Evolutionary conservation across 106 monocot genomes (phyloP), one percentile per base, ranked within the genome.

Genomic region (Allium sativum): DNA sequence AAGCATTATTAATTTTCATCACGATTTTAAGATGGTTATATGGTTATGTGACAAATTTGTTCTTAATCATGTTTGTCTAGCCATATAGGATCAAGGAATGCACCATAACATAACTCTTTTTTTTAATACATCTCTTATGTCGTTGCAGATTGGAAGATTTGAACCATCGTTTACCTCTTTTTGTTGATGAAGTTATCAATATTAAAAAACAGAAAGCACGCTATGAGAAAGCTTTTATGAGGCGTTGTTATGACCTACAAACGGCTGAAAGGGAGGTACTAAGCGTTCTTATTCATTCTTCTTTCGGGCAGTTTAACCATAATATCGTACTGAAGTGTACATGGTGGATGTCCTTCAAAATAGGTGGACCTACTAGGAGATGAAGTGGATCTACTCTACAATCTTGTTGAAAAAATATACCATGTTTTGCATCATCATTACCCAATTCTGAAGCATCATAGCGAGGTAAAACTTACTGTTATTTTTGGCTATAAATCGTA

Each of bases 321-420:
- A 45, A 52, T 14, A 13, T 66, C 18, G 11, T 64, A 3, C 21
- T 31, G 31, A 31, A 11, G 18, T 7, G 10, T 11, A 42, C 48
- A 14, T 66, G 44, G 2, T 53, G 18, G 12, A 15, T 66, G 41
- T 31, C 19, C 21, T 58, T 62, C 59, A 53, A 70, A 41, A 17
- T 53, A 92, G 91, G 92, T 92, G 31, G 92, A 92, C 76, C 64
- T 92, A 65, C 72, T 92, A 3, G 92, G 92, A 13, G 92, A 92
- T 79, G 66, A 87, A 64, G 81, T 84, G 44, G 92, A 92, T 73
- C 42, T 48, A 58, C 83, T 92, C 62, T 41, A 75, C 18, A 56
- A 40, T 19, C 67, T 92, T 67, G 62, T 92, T 57, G 64, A 73
- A 70, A 87, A 84, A 62, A 73, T 79, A 73, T 79, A 86, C 53